These are phyloP conservation scores for Furcasterigmium furcatum DNA, from an alignment of 2,329 filamentous ascomycete species.

Conservation along the genomic window DNA sequence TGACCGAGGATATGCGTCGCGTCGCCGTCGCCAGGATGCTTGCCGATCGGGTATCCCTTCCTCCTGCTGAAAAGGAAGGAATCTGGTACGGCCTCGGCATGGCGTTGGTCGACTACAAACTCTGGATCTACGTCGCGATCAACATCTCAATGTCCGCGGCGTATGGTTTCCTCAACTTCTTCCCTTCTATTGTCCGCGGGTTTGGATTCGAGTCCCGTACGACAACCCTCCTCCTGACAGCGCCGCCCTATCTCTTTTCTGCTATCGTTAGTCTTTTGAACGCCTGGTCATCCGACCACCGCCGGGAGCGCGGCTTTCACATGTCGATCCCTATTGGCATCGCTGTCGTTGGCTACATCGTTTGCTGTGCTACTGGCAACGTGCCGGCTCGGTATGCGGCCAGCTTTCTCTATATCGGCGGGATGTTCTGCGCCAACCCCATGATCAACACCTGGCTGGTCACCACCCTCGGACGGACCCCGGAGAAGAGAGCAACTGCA, in stretches of 20 bases:
- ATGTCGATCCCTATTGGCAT: conserved; percentile 52
- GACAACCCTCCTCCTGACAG: conserved; percentile 49
- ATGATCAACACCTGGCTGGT: conserved; percentile 29
- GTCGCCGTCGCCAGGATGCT: neutral
- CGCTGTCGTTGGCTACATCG: conserved; percentile 52
- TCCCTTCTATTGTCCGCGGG: conserved; percentile 51
- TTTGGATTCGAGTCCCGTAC: conserved; percentile 51
- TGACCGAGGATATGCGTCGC: neutral
- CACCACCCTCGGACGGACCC: conserved; percentile 25
- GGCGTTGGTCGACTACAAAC: conserved; percentile 3
- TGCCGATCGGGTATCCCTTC: neutral
- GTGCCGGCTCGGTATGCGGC: conserved; percentile 48
- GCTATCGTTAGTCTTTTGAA: conserved; percentile 54
- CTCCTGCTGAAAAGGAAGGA: neutral
- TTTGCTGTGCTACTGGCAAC: conserved; percentile 51
- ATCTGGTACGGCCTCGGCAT: conserved; percentile 14
- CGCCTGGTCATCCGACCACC: conserved; percentile 59
- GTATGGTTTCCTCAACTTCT: conserved; percentile 30
- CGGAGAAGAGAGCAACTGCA: conserved; percentile 30
- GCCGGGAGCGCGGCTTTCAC: conserved; percentile 57
- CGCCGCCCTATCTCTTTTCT: conserved; percentile 53
- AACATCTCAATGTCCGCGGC: conserved; percentile 13
- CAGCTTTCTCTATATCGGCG: conserved; percentile 35
- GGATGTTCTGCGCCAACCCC: conserved; percentile 26
- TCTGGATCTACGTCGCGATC: conserved; percentile 4